A percentile compares a stretch with the other conserved stretches of the same genome.
Conservation (phyloP, 23 red algal genomes). For the Gracilariopsis chorda region DNA sequence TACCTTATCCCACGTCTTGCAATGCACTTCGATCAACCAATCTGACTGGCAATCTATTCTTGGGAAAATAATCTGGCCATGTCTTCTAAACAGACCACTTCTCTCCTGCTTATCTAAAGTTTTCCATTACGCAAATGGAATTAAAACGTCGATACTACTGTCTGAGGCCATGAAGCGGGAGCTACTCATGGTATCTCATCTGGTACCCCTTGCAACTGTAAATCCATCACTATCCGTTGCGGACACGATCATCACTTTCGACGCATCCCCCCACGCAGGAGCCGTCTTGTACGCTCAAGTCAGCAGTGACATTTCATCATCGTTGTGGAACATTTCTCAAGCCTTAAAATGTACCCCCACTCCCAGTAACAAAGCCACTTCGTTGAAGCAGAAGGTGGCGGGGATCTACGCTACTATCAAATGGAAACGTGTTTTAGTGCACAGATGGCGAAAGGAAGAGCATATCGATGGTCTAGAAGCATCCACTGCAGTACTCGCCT, state of each 20-base stretch:
- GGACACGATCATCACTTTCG: background rate
- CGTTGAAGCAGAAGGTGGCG: background rate
- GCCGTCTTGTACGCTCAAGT: background rate
- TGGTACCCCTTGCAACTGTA: background rate
- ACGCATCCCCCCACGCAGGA: background rate
- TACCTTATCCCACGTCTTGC: background rate
- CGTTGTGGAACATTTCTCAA: background rate
- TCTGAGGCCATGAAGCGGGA: background rate
- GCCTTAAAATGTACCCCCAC: background rate
- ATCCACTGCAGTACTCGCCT: background rate
- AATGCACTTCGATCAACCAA: background rate
- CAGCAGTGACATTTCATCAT: background rate
- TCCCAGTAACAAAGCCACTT: background rate
- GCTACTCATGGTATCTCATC: background rate
- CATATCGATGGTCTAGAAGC: constrained; percentile 6
- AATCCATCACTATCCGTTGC: background rate
- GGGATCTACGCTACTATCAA: no score
- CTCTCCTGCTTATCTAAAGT: no score
- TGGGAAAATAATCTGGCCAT: background rate
- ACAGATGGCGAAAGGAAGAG: background rate
- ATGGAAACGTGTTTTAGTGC: background rate
- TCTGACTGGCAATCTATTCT: background rate
- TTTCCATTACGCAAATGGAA: no score
- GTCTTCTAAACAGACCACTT: background rate
- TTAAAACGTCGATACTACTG: no score